Conservation (phyloP, 345 rosid genomes). For the Arabis hirsuta region DNA sequence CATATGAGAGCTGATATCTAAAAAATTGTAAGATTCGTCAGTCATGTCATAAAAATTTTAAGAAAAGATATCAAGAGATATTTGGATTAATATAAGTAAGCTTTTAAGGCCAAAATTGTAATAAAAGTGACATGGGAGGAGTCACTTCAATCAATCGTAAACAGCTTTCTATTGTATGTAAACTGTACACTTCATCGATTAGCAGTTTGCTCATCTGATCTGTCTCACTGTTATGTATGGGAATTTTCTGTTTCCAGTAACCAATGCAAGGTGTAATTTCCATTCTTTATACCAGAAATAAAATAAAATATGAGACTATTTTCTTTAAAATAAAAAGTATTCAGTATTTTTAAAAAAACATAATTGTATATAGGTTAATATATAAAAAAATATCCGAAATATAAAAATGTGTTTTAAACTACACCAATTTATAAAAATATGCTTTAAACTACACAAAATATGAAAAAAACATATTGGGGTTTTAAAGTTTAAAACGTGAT, state of each 20-base stretch:
- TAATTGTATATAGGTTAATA: no score
- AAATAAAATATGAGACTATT: no score
- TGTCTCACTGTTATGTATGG: conserved; percentile 33
- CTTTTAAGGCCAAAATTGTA: not conserved
- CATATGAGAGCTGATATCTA: conserved; percentile 3
- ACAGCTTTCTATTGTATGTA: conserved; percentile 1
- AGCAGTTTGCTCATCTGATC: conserved; percentile 28
- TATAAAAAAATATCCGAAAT: no score
- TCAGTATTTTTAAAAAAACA: no score
- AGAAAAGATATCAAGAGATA: not conserved
- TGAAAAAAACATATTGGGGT: no score
- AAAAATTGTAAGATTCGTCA: not conserved
- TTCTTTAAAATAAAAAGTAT: no score
- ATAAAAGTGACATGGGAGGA: conserved; percentile 17
- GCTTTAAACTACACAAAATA: no score
- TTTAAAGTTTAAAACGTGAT: no score
- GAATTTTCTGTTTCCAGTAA: conserved; percentile 23
- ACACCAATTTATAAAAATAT: no score
- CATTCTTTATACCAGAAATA: no score
- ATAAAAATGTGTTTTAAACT: no score
- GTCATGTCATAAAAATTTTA: not conserved
- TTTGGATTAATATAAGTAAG: not conserved
- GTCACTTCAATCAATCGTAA: conserved; percentile 37
- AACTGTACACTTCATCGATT: conserved; percentile 31
- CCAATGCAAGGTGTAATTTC: conserved; percentile 1